Evolutionary conservation across 768 basidiomycete species (phyloP), one percentile per base, ranked within the genome.

Genomic region (Lentinus brumalis): DNA sequence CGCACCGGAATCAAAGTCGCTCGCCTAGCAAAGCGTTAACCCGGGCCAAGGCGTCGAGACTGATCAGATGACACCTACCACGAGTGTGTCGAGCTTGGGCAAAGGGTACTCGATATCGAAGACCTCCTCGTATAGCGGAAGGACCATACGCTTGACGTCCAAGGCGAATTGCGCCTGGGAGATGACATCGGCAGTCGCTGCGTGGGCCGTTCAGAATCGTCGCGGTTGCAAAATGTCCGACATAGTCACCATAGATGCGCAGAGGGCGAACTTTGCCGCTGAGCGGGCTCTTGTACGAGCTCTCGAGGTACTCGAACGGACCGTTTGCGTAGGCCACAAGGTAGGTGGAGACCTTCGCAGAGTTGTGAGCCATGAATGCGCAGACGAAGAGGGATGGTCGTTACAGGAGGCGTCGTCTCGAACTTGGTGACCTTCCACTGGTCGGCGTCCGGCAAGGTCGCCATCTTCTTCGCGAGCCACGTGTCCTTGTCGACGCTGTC

Each of bases 21-120:
- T 85, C 4, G 87, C 94, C 69, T 68, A 86, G 9, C 8, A 42
- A 35, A 31, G 40, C 3, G 46, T 59, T 45, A 50, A 45, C n/a
- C n/a, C n/a, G n/a, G n/a, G n/a, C n/a, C n/a, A n/a, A n/a, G n/a
- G n/a, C n/a, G n/a, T n/a, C n/a, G n/a, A n/a, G n/a, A n/a, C n/a
- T n/a, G n/a, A n/a, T n/a, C n/a, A n/a, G n/a, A n/a, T 35, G 35
- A 35, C 18, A 74, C 86, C 30, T 21, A 75, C 86, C 61, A 95
- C 92, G 12, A 98, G 81, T 2, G 96, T 96, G 70, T 98, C 96
- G 49, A 98, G 82, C 79, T 98, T 98, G 4, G 95, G 93, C 29
- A 98, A 81, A 18, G 96, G 94, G 73, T 89, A 98, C 61, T 90
- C 90, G 66, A 98, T 88, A 66, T 95, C 88, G 70, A 98, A 98